Conservation (phyloP, 2,329 filamentous ascomycete species). For the Aureobasidium melanogenum region DNA sequence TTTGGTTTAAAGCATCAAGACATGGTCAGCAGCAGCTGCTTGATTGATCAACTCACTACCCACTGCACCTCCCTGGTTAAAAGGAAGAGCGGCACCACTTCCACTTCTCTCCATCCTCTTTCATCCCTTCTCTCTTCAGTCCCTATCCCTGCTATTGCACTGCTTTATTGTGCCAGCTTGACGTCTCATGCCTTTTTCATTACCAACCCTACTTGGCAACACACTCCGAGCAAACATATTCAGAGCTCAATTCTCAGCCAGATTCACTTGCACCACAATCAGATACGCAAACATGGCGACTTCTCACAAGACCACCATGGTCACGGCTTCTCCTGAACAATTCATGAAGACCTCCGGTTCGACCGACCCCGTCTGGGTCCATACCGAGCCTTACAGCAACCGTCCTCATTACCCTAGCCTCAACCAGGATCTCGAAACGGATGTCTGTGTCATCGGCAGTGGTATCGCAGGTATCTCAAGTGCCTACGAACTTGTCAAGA, state of each 20-base stretch:
- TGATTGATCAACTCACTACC: not conserved
- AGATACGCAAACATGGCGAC: conserved; percentile 15
- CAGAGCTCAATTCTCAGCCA: not conserved
- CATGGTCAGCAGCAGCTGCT: not conserved
- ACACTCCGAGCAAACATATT: not conserved
- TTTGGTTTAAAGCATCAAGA: not conserved
- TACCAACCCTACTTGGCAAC: not conserved
- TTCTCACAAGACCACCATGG: conserved; percentile 10
- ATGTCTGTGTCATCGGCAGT: conserved; percentile 44
- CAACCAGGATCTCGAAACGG: conserved; percentile 34
- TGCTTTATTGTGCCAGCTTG: not conserved
- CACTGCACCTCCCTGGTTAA: not conserved
- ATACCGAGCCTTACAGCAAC: conserved; percentile 37
- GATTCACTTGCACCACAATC: not conserved
- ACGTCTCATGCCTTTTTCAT: conserved; percentile 3
- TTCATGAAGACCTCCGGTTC: conserved; percentile 41
- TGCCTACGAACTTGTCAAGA: conserved; percentile 45
- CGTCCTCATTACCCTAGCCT: conserved; percentile 38
- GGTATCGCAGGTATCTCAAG: conserved; percentile 45
- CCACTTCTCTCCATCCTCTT: not conserved
- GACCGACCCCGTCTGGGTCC: conserved; percentile 46
- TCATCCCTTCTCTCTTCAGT: not conserved
- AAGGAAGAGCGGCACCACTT: not conserved
- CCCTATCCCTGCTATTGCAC: not conserved
- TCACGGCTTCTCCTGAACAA: conserved; percentile 20